These are phyloP conservation scores for Daphne laureola DNA, from an alignment of 441 rosid species.

Conservation along the genomic window DNA sequence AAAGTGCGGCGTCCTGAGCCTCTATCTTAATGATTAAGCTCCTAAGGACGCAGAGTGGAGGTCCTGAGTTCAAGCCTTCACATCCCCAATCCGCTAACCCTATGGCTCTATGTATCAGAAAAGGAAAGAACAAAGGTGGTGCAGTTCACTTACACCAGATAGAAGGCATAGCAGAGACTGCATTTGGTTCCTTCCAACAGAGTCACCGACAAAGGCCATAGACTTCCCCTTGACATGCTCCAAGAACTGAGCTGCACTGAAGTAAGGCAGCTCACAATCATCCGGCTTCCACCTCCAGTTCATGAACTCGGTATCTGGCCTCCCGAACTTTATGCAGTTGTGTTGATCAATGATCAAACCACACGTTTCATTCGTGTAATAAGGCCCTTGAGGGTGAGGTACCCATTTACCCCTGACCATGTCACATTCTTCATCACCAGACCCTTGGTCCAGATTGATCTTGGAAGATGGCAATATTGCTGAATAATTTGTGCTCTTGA, in stretches of 20 bases:
- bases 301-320: constrained; percentile 62
- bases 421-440: constrained; percentile 36
- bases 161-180: constrained; percentile 74
- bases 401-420: constrained; percentile 59
- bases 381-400: constrained; percentile 42
- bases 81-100: too few relatives aligned
- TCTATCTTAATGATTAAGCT: too few relatives aligned
- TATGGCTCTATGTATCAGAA: too few relatives aligned
- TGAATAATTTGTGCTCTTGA: constrained; percentile 9
- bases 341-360: constrained; percentile 57
- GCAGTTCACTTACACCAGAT: constrained; percentile 34
- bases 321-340: constrained; percentile 65
- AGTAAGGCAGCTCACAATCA: constrained; percentile 51
- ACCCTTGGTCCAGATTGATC: constrained; percentile 7
- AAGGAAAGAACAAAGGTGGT: neutral
- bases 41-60: too few relatives aligned
- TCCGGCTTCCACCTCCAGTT: constrained; percentile 81
- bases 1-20: too few relatives aligned
- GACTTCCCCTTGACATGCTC: constrained; percentile 64
- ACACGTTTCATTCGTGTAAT: constrained; percentile 54
- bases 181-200: constrained; percentile 77
- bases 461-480: constrained; percentile 15
- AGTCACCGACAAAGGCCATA: constrained; percentile 77
- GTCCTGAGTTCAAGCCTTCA: too few relatives aligned
- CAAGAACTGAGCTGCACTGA: constrained; percentile 49